Base-by-base conservation (phyloP, 164 flowering plant genomes). In the Stephania japonica region DNA sequence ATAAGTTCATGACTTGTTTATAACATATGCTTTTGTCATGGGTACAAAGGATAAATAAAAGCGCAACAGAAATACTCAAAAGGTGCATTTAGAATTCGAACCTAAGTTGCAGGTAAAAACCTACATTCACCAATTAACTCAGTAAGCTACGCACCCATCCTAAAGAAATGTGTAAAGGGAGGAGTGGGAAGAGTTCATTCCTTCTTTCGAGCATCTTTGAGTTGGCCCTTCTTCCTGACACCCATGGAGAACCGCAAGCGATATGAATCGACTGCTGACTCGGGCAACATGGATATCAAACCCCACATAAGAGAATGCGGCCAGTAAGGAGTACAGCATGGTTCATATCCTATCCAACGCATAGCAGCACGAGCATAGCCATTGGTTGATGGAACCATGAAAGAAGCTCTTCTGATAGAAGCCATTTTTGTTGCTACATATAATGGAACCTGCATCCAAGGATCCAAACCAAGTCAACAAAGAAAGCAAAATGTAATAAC, bases 371-470 rank as follows among this genome's bases (percentile, higher is more conserved):
- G 83, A 56, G 97, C 98, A 80, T 95, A 95, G 5, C 85, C 90
- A 62, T 87, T 93, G 7, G 92, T 74, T 67, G 98, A 95, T 53
- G 99, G 98, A 25, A 90, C 97, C 13, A 90, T 79, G 81, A 93
- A 88, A 64, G 98, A 91, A 27, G 97, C 87, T 80, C 86, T 84
- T 80, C 65, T 84, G 77, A 91, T 90, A 6, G 94, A 90, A 66
- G 96, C 92, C 98, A 95, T 90, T 83, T 89, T 95, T 59, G 99
- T 95, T 44, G 98, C 98, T 49, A 95, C 98, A 38, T 89, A 93
- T 62, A 93, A 72, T 9, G 99, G 98, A 73, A 90, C 91, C 99
- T 93, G 84, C 62, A 78, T 47, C 10, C 16, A 78, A 18, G 23
- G 65, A 74, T 5, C 10, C 26, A 59, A 21, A 72, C 42, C 43